These are phyloP conservation scores for Xylaria sp. DNA, from an alignment of 2,329 filamentous ascomycete species.

Conservation along the genomic window DNA sequence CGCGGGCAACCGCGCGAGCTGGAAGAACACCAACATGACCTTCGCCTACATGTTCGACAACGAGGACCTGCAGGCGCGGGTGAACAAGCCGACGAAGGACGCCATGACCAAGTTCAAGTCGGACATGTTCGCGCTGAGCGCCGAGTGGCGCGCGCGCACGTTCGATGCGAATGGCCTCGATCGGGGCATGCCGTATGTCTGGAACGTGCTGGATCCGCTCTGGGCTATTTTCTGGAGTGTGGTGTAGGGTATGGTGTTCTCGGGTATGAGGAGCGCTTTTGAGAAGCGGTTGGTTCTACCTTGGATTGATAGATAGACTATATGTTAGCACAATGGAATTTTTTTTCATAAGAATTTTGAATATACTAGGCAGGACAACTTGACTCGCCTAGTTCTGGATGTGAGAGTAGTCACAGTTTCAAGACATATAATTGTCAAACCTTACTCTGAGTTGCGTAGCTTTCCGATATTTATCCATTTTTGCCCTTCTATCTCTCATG, in stretches of 20 bases:
- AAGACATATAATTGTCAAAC: too few relatives aligned
- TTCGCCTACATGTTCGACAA: constrained; percentile 57
- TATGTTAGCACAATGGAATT: neutral
- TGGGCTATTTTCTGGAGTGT: constrained; percentile 36
- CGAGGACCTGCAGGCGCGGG: constrained; percentile 47
- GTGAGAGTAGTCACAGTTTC: neutral
- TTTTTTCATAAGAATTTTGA: neutral
- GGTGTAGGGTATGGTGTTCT: too few relatives aligned
- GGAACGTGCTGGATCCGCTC: constrained; percentile 43
- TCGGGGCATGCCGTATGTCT: constrained; percentile 61
- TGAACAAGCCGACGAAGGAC: constrained; percentile 47
- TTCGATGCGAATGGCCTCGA: constrained; percentile 58
- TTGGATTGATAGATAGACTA: neutral
- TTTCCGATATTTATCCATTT: neutral
- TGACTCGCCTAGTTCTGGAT: too few relatives aligned
- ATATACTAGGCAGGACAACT: neutral
- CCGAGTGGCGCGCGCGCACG: constrained; percentile 49
- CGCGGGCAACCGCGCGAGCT: constrained; percentile 55
- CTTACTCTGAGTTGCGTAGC: neutral
- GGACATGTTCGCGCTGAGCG: constrained; percentile 54
- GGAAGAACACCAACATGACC: constrained; percentile 51
- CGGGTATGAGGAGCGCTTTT: neutral
- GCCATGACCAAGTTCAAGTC: constrained; percentile 53
- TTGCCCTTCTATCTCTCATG: too few relatives aligned
- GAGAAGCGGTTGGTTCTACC: neutral